These are phyloP conservation scores for Trichoderma sp. DNA, from an alignment of 2,329 filamentous ascomycete species.

Conservation along the genomic window DNA sequence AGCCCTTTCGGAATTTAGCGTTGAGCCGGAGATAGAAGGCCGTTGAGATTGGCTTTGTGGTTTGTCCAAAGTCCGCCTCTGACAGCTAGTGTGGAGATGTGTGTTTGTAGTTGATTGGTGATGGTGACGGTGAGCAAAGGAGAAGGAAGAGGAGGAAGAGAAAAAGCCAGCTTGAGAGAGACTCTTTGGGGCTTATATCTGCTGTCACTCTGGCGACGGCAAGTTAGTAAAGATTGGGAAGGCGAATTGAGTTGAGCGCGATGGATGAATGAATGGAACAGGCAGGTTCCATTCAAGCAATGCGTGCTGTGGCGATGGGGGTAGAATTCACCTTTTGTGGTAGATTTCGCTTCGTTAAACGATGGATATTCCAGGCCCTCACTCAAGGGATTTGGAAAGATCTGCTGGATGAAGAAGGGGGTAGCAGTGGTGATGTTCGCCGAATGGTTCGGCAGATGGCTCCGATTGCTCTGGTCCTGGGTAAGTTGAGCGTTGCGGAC, in stretches of 20 bases:
- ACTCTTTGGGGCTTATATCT: neutral
- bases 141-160: neutral
- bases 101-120: neutral
- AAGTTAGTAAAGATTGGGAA: constrained; percentile 7
- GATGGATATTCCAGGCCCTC: neutral
- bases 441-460: neutral
- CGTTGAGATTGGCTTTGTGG: neutral
- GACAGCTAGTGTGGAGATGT: neutral
- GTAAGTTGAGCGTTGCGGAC: neutral
- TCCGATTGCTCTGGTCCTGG: neutral
- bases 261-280: constrained; percentile 17
- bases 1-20: constrained; percentile 27
- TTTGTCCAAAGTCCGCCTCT: neutral
- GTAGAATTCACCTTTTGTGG: neutral
- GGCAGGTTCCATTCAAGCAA: constrained; percentile 25
- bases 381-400: neutral
- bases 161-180: neutral
- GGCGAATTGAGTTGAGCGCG: constrained; percentile 10
- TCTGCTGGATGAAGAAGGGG: neutral
- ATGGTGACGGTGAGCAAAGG: neutral
- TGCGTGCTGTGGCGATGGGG: neutral
- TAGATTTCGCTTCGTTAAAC: constrained; percentile 2
- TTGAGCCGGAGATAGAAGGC: constrained; percentile 17
- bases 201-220: constrained; percentile 4
- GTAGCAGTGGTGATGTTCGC: neutral